These are phyloP conservation scores for Cymbopogon citratus DNA, from an alignment of 176 grass and related monocot genomes.

Conservation along the genomic window DNA sequence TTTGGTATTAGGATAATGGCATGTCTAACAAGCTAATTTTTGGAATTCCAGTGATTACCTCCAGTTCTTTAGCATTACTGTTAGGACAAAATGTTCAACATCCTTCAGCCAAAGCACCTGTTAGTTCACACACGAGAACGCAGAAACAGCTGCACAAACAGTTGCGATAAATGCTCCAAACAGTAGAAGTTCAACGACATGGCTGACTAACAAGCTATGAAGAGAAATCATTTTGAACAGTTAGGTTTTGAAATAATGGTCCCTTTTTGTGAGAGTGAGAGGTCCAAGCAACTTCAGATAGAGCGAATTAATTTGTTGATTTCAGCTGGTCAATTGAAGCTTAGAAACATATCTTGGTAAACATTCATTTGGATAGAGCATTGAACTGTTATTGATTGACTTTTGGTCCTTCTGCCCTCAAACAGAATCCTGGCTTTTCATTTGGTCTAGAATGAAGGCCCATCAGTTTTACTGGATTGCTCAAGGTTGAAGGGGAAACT, in stretches of 20 bases:
- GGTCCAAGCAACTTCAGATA: not conserved
- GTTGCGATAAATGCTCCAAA: not conserved
- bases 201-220: not conserved
- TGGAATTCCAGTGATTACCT: not conserved
- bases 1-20: not conserved
- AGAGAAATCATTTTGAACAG: not conserved
- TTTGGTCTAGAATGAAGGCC: conserved; percentile 66
- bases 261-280: not conserved
- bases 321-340: not conserved
- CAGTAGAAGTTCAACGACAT: not conserved
- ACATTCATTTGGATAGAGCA: conserved; percentile 25
- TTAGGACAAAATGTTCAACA: not conserved
- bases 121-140: not conserved
- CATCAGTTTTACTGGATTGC: conserved; percentile 44
- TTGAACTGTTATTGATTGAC: conserved; percentile 30
- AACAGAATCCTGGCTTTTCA: conserved; percentile 79
- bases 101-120: not conserved
- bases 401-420: conserved; percentile 51
- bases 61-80: not conserved
- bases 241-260: not conserved
- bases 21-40: not conserved
- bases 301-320: not conserved
- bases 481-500: conserved; percentile 50
- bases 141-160: not conserved
- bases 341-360: conserved; percentile 26